A percentile compares a stretch with the other conserved stretches of the same genome.
Evolutionary conservation across 2,329 filamentous ascomycete genomes (phyloP).

Genomic region (Penicillium sp.): DNA sequence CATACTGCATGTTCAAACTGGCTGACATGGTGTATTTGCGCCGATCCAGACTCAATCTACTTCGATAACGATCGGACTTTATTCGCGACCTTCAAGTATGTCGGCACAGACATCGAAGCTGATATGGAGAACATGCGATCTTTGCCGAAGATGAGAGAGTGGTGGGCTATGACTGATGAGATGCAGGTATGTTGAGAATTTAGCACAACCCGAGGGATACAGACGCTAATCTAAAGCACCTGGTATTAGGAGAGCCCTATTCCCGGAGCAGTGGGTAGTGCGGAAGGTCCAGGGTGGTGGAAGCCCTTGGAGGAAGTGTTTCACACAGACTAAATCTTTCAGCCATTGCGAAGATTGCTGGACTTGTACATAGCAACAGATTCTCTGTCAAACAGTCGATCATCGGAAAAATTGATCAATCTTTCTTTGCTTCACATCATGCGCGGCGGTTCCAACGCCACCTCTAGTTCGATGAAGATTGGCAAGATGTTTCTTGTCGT

Average conservation of each 20-base stretch:
- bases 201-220: neutral
- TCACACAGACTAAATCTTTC: constrained; percentile 26
- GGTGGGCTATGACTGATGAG: constrained; percentile 78
- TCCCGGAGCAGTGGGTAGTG: constrained; percentile 34
- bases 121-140: constrained; percentile 76
- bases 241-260: constrained; percentile 33
- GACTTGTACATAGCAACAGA: constrained; percentile 7
- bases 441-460: constrained; percentile 74
- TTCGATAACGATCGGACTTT: constrained; percentile 68
- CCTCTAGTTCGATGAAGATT: constrained; percentile 76
- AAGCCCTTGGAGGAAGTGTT: constrained; percentile 39
- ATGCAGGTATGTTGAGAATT: constrained; percentile 56
- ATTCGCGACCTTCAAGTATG: constrained; percentile 76
- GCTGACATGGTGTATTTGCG: neutral
- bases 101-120: constrained; percentile 68
- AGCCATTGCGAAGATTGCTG: neutral
- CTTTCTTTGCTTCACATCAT: constrained; percentile 73
- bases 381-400: neutral
- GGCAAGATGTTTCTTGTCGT: constrained; percentile 69
- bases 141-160: constrained; percentile 71
- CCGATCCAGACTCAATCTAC: constrained; percentile 62
- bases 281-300: constrained; percentile 40
- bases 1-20: neutral
- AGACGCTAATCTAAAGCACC: constrained; percentile 6
- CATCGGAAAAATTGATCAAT: constrained; percentile 70